Conservation (phyloP, 257 asterid species). For the Cordia subcordata region DNA sequence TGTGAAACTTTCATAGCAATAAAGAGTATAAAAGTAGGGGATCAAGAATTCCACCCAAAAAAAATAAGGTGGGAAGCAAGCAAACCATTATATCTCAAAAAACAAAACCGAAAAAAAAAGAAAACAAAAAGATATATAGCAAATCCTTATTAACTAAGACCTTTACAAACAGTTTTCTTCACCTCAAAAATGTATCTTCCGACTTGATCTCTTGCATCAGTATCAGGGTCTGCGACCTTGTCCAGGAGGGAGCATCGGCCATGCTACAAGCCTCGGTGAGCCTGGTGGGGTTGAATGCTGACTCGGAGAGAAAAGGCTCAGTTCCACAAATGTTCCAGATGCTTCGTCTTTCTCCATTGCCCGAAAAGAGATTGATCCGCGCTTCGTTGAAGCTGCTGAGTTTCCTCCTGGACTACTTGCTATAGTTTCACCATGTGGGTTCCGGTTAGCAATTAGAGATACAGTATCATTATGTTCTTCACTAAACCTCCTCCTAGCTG, state of each 20-base stretch:
- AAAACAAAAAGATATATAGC: neutral
- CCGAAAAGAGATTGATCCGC: slow-evolving; percentile 63
- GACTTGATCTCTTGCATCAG: slow-evolving; percentile 5
- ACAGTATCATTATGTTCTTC: slow-evolving; percentile 50
- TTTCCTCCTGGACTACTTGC: slow-evolving; percentile 39
- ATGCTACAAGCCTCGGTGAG: slow-evolving; percentile 63
- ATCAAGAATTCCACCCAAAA: slow-evolving; percentile 46
- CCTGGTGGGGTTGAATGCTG: slow-evolving; percentile 61
- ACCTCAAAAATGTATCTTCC: slow-evolving; percentile 56
- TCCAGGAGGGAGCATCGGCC: slow-evolving; percentile 60
- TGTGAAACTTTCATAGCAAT: slow-evolving; percentile 27
- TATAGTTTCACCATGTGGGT: slow-evolving; percentile 35
- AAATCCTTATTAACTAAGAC: slow-evolving; percentile 17
- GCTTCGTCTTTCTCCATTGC: slow-evolving; percentile 46
- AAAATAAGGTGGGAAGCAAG: slow-evolving; percentile 49
- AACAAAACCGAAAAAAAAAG: neutral
- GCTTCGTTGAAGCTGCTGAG: slow-evolving; percentile 39
- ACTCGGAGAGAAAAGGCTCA: slow-evolving; percentile 66
- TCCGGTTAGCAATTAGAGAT: slow-evolving; percentile 63
- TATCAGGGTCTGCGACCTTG: slow-evolving; percentile 19
- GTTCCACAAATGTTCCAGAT: slow-evolving; percentile 73
- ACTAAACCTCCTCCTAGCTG: slow-evolving; percentile 40
- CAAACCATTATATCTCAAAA: slow-evolving; percentile 46
- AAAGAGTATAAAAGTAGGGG: slow-evolving; percentile 28
- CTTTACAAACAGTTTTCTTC: slow-evolving; percentile 50